Percentiles rank a stretch among this genome's conserved stretches.
These are phyloP conservation scores for Solanum piurae DNA, from an alignment of 257 asterid species.

Conservation along the genomic window DNA sequence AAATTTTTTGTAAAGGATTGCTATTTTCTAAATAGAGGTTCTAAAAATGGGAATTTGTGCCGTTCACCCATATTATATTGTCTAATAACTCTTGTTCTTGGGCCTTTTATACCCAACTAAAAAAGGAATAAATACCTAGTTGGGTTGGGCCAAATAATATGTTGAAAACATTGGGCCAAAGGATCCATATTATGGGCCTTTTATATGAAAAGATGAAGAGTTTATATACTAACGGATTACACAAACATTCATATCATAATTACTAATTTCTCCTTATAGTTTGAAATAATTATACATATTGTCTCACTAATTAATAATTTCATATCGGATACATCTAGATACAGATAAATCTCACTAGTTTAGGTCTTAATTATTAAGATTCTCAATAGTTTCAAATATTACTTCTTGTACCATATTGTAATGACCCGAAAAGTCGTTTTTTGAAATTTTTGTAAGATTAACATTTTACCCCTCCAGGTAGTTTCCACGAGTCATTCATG, in stretches of 20 bases:
- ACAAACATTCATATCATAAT: fast-evolving
- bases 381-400: too few species aligned
- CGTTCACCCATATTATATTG: too few species aligned
- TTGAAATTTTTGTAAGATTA: too few species aligned
- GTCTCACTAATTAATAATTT: not conserved
- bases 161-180: not conserved
- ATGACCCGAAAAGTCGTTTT: too few species aligned
- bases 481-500: too few species aligned
- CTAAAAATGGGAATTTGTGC: not conserved
- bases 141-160: not conserved
- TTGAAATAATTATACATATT: too few species aligned
- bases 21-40: not conserved
- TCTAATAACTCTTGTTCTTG: not conserved
- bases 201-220: not conserved
- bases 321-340: not conserved
- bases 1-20: not conserved
- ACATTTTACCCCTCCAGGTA: too few species aligned
- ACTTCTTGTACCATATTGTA: too few species aligned
- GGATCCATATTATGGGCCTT: not conserved
- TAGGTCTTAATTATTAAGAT: too few species aligned
- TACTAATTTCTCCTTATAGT: not conserved
- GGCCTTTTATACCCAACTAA: not conserved
- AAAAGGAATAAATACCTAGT: not conserved
- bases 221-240: too few species aligned
- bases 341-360: too few species aligned